These are phyloP conservation scores for Rhinocladiella mackenziei DNA, from an alignment of 2,329 filamentous ascomycete species.

Conservation along the genomic window DNA sequence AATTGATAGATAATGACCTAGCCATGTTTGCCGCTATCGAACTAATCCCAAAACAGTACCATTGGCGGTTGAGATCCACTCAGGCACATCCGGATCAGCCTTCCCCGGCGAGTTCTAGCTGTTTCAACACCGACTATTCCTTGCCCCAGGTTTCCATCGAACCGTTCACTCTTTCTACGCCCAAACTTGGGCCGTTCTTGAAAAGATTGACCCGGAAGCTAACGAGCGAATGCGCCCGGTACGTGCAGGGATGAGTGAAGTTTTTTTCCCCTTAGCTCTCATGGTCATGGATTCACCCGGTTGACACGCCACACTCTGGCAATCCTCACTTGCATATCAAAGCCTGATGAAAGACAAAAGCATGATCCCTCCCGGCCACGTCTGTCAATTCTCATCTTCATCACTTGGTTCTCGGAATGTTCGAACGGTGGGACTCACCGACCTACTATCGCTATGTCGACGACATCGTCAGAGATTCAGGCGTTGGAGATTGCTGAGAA, in stretches of 20 bases:
- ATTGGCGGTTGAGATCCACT: slow-evolving; percentile 3
- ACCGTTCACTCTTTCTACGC: not conserved
- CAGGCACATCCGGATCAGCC: slow-evolving; percentile 6
- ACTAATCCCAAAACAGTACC: no score
- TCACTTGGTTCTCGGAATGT: slow-evolving; percentile 1
- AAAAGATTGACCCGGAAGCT: not conserved
- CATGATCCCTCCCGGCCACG: not conserved
- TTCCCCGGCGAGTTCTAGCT: slow-evolving; percentile 12
- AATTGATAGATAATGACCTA: no score
- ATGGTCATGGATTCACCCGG: no score
- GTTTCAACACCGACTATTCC: slow-evolving; percentile 5
- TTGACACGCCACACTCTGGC: no score
- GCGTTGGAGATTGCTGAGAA: slow-evolving; percentile 63
- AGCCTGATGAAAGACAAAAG: not conserved
- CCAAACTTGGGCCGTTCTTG: not conserved
- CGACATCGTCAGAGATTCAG: slow-evolving; percentile 40
- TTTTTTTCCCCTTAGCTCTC: no score
- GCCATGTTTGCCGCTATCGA: no score
- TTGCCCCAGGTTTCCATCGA: slow-evolving; percentile 9
- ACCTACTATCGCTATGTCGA: slow-evolving; percentile 17
- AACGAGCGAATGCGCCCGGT: no score
- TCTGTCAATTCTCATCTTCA: slow-evolving; percentile 1
- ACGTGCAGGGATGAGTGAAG: no score
- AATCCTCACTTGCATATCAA: no score
- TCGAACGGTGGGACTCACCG: not conserved